Evolutionary conservation across 768 basidiomycete species (phyloP).

Genomic region (Tulasnella sp.): DNA sequence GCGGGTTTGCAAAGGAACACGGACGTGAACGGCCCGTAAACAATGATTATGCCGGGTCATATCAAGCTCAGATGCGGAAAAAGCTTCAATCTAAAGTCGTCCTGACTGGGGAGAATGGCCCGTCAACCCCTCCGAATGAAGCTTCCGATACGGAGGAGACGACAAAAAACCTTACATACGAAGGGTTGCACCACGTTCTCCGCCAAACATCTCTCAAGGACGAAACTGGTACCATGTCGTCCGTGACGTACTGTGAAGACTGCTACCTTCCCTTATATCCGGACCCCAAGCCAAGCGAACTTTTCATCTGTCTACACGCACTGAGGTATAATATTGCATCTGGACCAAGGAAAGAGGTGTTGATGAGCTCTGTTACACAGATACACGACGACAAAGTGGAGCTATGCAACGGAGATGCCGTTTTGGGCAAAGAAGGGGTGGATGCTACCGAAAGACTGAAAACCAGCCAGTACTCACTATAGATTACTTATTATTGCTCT

Average conservation of each 20-base stretch:
- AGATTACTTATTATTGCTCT: no score
- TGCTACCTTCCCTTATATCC: slow-evolving; percentile 89
- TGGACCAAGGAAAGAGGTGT: slow-evolving; percentile 19
- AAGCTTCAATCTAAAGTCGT: no score
- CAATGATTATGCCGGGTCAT: no score
- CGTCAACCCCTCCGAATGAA: neutral
- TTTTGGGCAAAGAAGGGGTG: slow-evolving; percentile 53
- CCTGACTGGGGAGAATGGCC: no score
- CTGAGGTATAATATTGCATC: slow-evolving; percentile 34
- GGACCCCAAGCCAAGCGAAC: slow-evolving; percentile 80
- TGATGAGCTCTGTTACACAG: slow-evolving; percentile 18
- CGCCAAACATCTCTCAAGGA: neutral
- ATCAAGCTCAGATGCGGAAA: no score
- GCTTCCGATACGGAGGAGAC: neutral
- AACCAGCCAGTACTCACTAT: no score
- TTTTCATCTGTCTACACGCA: slow-evolving; percentile 95
- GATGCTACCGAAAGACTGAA: no score
- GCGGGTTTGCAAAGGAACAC: no score
- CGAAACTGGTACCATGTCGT: neutral
- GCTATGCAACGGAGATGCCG: slow-evolving; percentile 77
- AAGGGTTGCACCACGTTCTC: neutral
- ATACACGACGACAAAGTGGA: slow-evolving; percentile 64
- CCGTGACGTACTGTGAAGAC: slow-evolving; percentile 59
- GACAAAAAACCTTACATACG: neutral
- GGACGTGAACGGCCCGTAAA: no score